Base-by-base conservation (phyloP, 202 grass and related monocot species). In the Setaria viridis region DNA sequence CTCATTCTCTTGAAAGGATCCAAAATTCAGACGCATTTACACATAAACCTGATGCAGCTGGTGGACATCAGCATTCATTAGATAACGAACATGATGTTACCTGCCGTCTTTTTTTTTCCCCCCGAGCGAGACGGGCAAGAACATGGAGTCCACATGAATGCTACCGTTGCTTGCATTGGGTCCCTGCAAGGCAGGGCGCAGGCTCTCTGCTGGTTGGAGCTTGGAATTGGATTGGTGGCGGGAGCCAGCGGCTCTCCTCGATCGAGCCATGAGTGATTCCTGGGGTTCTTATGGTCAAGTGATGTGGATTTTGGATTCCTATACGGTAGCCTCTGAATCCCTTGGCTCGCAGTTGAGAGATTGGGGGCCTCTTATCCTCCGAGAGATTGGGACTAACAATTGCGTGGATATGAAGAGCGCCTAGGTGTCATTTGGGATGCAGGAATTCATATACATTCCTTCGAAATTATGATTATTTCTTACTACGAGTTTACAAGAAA, bases 81-180 rank as follows among this genome's bases (percentile, higher is more conserved):
- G 70, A 81, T 85, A 81, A 89, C 77, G 77, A 77, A 76, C 87
- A 77, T 30, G 86, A 78, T 60, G 85, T 13, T 37, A 37, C 59
- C 63, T 33, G 50, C 70, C 57, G 47, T 45, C 75, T 54, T 59
- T 81, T 84, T 85, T 72, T 2, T 41, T 41, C 0, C 0, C 0
- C 21, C 21, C 35, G 80, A 90, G 41, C 3, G 60, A 57, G 84
- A 90, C 84, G 0, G 2, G 67, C 43, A 25, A 21, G 9, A 4
- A 56, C 60, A 69, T 11, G 67, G 84, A 51, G 80, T 62, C 88
- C 80, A 55, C 43, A 73, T 1, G 25, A 47, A 47, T 42, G 62
- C 64, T 42, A 51, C 74, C n/a, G 57, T 64, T 41, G 6, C 16
- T 43, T 53, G 3, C 11, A 30, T 25, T 32, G 21, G 46, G 14